A percentile compares a stretch with the other conserved stretches of the same genome.
Conservation (phyloP, 2,329 filamentous ascomycete genomes). For the Hypoxylon sp. region DNA sequence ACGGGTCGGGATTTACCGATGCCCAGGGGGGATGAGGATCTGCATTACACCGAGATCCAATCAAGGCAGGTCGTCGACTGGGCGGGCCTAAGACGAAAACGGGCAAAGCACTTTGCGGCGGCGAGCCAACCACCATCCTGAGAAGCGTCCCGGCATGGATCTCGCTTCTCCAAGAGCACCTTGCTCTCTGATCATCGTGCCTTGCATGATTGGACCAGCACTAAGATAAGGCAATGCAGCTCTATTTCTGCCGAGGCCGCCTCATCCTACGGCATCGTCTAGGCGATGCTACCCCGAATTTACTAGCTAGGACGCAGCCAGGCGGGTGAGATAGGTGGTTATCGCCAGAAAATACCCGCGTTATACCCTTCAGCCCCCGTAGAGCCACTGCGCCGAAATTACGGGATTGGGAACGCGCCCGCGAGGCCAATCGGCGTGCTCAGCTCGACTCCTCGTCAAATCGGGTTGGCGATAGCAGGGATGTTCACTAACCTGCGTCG, state of each 20-base stretch:
- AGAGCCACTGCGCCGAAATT: not conserved
- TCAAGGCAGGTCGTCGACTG: slow-evolving; percentile 31
- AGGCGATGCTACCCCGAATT: slow-evolving; percentile 20
- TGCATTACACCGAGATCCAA: slow-evolving; percentile 30
- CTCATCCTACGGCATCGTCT: no score
- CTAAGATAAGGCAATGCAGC: slow-evolving; percentile 33
- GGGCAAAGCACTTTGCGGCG: slow-evolving; percentile 11
- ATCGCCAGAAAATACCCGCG: no score
- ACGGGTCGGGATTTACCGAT: slow-evolving; percentile 9
- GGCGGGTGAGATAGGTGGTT: not conserved
- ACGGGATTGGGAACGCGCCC: slow-evolving; percentile 9
- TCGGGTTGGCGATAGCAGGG: slow-evolving; percentile 6
- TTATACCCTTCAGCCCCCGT: slow-evolving; percentile 7
- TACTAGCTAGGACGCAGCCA: slow-evolving; percentile 12
- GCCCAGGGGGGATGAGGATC: slow-evolving; percentile 6
- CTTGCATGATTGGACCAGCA: slow-evolving; percentile 38
- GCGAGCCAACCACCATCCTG: slow-evolving; percentile 25
- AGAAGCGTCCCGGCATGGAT: slow-evolving; percentile 19
- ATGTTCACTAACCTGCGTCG: not conserved
- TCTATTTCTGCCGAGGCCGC: not conserved
- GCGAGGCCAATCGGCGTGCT: slow-evolving; percentile 5
- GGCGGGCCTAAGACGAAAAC: slow-evolving; percentile 15
- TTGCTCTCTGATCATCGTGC: slow-evolving; percentile 35
- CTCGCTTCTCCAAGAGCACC: slow-evolving; percentile 19
- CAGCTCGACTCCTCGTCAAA: slow-evolving; percentile 1